Evolutionary conservation across 129 eudicot genomes (phyloP).

Genomic region (Silybum marianum): DNA sequence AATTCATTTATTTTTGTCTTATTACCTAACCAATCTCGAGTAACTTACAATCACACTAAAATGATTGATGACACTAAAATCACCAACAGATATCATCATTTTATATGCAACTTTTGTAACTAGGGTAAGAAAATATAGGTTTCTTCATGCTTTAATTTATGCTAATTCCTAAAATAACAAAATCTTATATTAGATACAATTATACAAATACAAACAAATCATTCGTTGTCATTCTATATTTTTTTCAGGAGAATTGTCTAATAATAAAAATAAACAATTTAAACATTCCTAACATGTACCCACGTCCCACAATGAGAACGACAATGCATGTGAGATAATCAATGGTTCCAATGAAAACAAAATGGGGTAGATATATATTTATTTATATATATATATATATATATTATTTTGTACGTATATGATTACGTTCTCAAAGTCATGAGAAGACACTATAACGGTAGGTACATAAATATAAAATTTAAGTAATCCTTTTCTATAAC

Average conservation of each 20-base stretch:
- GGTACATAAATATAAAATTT: background rate
- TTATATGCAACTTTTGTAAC: background rate
- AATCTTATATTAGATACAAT: background rate
- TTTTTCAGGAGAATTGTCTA: background rate
- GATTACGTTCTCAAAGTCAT: background rate
- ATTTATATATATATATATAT: background rate
- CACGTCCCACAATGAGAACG: constrained; percentile 2
- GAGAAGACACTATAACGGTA: background rate
- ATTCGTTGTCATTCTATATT: background rate
- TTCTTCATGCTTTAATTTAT: background rate
- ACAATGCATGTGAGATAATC: background rate
- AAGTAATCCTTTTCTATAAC: background rate
- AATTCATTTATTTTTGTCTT: too few species aligned
- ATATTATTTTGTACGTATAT: background rate
- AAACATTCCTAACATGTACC: constrained; percentile 1
- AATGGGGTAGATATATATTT: background rate
- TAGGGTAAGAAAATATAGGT: too few species aligned
- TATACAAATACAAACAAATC: background rate
- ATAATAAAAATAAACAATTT: background rate
- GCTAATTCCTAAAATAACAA: background rate
- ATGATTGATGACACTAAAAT: too few species aligned
- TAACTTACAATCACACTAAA: too few species aligned
- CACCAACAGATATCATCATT: too few species aligned
- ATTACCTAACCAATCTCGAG: too few species aligned
- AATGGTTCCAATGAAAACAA: background rate